Percentiles rank a stretch among this genome's conserved stretches.
Conservation (phyloP, 2,329 filamentous ascomycete species). For the Bipolaris oryzae region DNA sequence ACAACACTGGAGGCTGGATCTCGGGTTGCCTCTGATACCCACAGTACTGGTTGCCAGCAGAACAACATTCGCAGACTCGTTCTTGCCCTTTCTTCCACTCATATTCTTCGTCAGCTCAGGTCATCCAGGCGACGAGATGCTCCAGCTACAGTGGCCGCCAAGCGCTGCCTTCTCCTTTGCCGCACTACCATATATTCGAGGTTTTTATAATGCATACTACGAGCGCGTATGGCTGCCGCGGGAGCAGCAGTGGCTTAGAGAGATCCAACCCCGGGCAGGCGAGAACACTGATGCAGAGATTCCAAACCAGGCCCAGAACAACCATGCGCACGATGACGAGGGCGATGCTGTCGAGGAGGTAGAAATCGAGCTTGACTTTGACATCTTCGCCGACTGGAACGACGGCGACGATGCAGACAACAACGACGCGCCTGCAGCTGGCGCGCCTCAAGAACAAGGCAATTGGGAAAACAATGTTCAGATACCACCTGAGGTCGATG, state of each 20-base stretch:
- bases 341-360: constrained; percentile 57
- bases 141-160: constrained; percentile 69
- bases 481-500: constrained; percentile 10
- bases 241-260: constrained; percentile 66
- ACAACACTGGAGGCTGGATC: constrained; percentile 58
- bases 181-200: constrained; percentile 68
- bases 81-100: constrained; percentile 68
- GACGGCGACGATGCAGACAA: constrained; percentile 39
- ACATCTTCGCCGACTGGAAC: constrained; percentile 56
- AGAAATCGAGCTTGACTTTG: constrained; percentile 49
- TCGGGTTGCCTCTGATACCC: constrained; percentile 71
- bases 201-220: constrained; percentile 68
- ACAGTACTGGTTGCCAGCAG: constrained; percentile 71
- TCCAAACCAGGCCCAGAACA: constrained; percentile 24
- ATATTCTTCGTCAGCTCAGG: constrained; percentile 64
- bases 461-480: constrained; percentile 18
- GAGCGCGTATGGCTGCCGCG: constrained; percentile 62
- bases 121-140: constrained; percentile 48
- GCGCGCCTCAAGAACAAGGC: constrained; percentile 25
- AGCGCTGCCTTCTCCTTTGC: constrained; percentile 69
- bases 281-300: constrained; percentile 26
- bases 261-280: constrained; percentile 64
- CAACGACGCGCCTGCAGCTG: constrained; percentile 44
- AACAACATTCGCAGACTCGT: constrained; percentile 66
- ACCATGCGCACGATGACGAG: constrained; percentile 35